Evolutionary conservation across 2,329 filamentous ascomycete genomes (phyloP), one percentile per base, ranked within the genome.

Genomic region (Cercospora nicotianae): DNA sequence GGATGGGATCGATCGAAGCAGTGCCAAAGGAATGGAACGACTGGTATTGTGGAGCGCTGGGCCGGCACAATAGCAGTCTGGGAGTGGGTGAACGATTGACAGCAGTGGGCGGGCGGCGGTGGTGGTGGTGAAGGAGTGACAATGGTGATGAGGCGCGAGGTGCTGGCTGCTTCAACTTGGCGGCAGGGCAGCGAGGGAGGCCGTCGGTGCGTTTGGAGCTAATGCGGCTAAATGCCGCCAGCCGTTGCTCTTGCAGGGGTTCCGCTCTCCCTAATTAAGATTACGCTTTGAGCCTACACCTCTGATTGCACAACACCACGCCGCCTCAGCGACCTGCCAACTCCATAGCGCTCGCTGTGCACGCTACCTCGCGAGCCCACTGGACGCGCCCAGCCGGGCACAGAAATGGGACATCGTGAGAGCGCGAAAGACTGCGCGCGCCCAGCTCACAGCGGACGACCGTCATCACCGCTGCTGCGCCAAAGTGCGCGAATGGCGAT

Each of bases 11-110:
- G 60, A 16, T 63, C 60, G 48, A 64, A 64, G 48, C 16, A n/a
- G n/a, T 36, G 31, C 30, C 31, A 63, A 72, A 72, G 53, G 68
- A 70, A 69, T 70, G 70, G 61, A 70, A 72, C 70, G 70, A 70
- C 70, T 42, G 63, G 23, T 55, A 61, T 64, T 59, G 70, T 66
- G 70, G 57, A 65, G 70, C 70, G 31, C 70, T 72, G 23, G 33
- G 70, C 66, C 68, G n/a, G 57, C 70, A 66, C 61, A 67, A 67
- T 48, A 55, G 68, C 18, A 66, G 66, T 69, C 68, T 70, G 68
- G 33, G 12, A 9, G 53, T 55, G 66, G 63, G 42, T 45, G 65
- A 68, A 69, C 31, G 68, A 69, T 62, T 65, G 69, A 68, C 65
- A 45, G 23, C 33, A 28, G 26, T 33, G 23, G 31, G 59, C 26